A percentile compares a stretch with the other conserved stretches of the same genome.
Conservation (phyloP, 208 protist species). For the Acanthamoeba royreba region DNA sequence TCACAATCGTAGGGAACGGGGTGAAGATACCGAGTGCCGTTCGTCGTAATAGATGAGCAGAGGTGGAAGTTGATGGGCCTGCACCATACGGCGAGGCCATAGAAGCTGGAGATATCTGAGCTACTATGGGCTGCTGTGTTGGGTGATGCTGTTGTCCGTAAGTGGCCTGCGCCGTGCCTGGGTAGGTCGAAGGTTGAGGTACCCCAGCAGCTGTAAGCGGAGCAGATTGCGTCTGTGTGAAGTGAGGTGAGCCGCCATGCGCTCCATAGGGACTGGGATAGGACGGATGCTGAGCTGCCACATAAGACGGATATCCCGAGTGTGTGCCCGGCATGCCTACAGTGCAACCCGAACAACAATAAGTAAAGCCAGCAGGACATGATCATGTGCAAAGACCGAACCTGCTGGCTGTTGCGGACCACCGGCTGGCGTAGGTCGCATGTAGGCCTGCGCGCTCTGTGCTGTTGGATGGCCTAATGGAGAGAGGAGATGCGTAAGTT, state of each 20-base stretch:
- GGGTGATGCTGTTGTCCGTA: neutral
- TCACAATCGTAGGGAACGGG: no score
- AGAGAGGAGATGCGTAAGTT: neutral
- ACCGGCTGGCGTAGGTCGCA: neutral
- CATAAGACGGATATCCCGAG: no score
- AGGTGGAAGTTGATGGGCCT: neutral
- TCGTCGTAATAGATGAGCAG: neutral
- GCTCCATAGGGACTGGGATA: no score
- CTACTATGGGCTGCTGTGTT: no score
- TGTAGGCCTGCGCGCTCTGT: neutral
- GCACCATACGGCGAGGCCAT: neutral
- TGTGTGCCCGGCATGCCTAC: no score
- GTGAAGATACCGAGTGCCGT: neutral
- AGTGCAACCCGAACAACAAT: neutral
- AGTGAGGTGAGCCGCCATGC: no score
- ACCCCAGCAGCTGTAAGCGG: no score
- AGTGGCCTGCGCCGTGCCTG: neutral
- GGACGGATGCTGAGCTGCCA: no score
- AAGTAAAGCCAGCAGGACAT: neutral
- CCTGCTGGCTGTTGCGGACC: neutral
- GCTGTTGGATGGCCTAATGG: neutral
- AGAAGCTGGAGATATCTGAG: neutral
- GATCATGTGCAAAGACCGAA: neutral
- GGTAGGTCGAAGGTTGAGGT: no score
- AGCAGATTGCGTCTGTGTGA: no score